Percentiles rank a stretch among this genome's conserved stretches.
phyloP scores from a whole-genome alignment of 2,329 filamentous ascomycete species.

The Microcyclospora tardicrescens region DNA sequence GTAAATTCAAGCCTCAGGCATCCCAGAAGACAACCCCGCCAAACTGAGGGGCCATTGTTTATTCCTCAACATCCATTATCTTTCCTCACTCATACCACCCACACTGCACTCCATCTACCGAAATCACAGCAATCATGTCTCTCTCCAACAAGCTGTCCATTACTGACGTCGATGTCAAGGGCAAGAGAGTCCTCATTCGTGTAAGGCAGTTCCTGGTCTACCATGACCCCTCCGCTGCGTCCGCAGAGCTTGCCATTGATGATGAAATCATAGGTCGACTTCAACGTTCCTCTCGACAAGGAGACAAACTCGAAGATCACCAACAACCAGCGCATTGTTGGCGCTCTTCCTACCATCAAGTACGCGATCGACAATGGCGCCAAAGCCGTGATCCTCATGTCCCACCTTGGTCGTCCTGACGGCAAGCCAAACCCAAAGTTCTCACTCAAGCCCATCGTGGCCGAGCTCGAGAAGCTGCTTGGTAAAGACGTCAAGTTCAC shows the following conservation, averaged over 20 bases:
- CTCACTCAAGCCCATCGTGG: slow-evolving; percentile 79
- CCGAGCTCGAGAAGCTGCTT: slow-evolving; percentile 64
- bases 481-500: slow-evolving; percentile 78
- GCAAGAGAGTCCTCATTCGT: slow-evolving; percentile 93
- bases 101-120: too few species aligned
- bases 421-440: slow-evolving; percentile 85
- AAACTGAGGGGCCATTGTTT: too few species aligned
- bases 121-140: slow-evolving; percentile 55
- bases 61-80: not conserved
- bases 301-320: slow-evolving; percentile 71
- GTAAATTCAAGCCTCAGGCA: too few species aligned
- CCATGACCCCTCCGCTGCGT: too few species aligned
- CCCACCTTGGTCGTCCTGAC: slow-evolving; percentile 90
- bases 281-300: slow-evolving; percentile 94
- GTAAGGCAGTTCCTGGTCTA: slow-evolving; percentile 32
- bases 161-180: slow-evolving; percentile 91
- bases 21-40: too few species aligned
- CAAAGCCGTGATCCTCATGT: slow-evolving; percentile 83
- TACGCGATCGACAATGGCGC: slow-evolving; percentile 28
- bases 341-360: slow-evolving; percentile 46
- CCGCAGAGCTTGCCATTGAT: too few species aligned
- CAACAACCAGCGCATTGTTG: slow-evolving; percentile 96
- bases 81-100: too few species aligned
- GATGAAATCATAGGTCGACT: slow-evolving; percentile 62
- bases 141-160: slow-evolving; percentile 97